Percentiles rank a stretch among this genome's conserved stretches.
Conservation (phyloP, 2,329 filamentous ascomycete genomes). For the Aaosphaeria arxii region DNA sequence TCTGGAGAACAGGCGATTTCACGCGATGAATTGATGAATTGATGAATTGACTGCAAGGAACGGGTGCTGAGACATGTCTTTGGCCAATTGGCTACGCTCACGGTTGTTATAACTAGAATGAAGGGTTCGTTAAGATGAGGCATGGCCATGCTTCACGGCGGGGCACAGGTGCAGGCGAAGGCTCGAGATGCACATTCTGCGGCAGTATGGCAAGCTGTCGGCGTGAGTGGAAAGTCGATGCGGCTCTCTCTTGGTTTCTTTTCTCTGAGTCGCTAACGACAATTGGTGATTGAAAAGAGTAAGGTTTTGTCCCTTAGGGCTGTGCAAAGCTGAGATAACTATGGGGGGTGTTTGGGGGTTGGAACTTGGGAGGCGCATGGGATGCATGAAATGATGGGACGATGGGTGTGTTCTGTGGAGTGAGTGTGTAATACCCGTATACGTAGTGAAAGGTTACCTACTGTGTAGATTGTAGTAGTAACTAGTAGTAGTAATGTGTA, state of each 20-base stretch:
- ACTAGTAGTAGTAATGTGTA: no score
- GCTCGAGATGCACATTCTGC: conserved; percentile 18
- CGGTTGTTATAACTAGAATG: conserved; percentile 15
- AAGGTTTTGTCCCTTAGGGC: conserved; percentile 2
- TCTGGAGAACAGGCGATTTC: no score
- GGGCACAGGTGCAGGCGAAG: conserved; percentile 14
- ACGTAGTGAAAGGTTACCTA: no score
- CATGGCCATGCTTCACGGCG: conserved; percentile 13
- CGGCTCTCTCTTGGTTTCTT: conserved; percentile 7
- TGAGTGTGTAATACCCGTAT: no score
- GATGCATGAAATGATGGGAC: neutral
- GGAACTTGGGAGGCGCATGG: neutral
- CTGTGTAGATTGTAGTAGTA: no score
- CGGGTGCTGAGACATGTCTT: conserved; percentile 21
- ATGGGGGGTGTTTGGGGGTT: conserved; percentile 6
- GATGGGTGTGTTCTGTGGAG: neutral
- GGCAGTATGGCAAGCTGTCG: neutral
- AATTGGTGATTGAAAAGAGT: no score
- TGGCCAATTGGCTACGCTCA: conserved; percentile 16
- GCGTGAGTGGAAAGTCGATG: conserved; percentile 11
- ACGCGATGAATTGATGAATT: no score
- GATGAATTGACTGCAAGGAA: conserved; percentile 3
- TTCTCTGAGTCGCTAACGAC: no score
- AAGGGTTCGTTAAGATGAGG: conserved; percentile 18
- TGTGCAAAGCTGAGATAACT: conserved; percentile 20